Evolutionary conservation across 768 basidiomycete species (phyloP).

Genomic region (Termitomyces sp.): DNA sequence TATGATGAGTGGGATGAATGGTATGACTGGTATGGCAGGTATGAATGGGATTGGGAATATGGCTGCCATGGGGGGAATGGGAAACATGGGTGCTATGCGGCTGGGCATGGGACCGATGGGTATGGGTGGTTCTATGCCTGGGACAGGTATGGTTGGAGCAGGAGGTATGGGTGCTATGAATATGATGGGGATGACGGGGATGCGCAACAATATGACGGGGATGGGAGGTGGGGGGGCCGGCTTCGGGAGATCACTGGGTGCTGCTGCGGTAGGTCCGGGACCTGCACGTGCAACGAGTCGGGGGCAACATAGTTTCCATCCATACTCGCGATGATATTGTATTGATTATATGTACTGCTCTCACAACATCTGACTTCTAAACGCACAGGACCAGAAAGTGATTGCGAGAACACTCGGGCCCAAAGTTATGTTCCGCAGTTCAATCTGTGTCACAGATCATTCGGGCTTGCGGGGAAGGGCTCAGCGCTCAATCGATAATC

Average conservation of each 20-base stretch:
- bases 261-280: conserved; percentile 20
- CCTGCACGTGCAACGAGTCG: conserved; percentile 39
- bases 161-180: conserved; percentile 19
- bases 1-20: conserved; percentile 24
- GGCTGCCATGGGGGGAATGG: conserved; percentile 20
- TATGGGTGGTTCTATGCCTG: conserved; percentile 9
- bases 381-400: neutral
- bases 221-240: conserved; percentile 16
- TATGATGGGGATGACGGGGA: conserved; percentile 12
- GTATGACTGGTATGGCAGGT: conserved; percentile 19
- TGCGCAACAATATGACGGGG: conserved; percentile 10
- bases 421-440: no score
- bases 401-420: no score
- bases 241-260: conserved; percentile 32
- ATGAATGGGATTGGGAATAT: conserved; percentile 26
- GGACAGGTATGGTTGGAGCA: conserved; percentile 8
- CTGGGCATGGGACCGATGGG: conserved; percentile 17
- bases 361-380: neutral
- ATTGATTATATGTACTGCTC: neutral
- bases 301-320: conserved; percentile 59
- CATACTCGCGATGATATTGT: conserved; percentile 41
- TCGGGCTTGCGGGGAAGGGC: no score
- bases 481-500: no score
- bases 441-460: no score
- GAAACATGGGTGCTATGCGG: conserved; percentile 10